These are phyloP conservation scores for Cronartium quercuum DNA, from an alignment of 1,284 basidiomycete genomes.

Conservation along the genomic window DNA sequence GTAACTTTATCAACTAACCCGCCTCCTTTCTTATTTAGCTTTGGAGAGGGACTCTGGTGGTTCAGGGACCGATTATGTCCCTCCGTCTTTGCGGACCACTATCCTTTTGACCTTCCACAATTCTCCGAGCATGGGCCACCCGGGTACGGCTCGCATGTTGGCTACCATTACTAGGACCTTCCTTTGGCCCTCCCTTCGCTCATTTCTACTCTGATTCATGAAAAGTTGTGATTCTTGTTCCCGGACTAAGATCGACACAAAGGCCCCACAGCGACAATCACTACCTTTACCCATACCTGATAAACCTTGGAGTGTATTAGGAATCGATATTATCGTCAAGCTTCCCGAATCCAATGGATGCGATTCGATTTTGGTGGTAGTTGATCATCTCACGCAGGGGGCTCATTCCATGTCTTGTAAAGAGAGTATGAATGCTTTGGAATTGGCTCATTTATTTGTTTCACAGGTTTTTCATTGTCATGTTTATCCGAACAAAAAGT, in stretches of 20 bases:
- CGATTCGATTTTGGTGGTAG: not conserved
- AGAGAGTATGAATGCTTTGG: not conserved
- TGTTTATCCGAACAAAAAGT: slow-evolving; percentile 47
- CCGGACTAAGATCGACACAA: slow-evolving; percentile 47
- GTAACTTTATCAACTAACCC: not conserved
- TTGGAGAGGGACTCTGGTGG: not conserved
- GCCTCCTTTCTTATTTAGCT: not conserved
- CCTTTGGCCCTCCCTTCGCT: not conserved
- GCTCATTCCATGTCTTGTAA: not conserved
- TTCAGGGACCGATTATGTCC: not conserved
- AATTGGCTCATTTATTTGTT: not conserved
- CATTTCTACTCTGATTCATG: not conserved
- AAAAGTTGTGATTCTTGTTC: slow-evolving; percentile 48
- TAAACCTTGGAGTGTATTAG: slow-evolving; percentile 36
- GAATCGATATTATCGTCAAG: slow-evolving; percentile 14
- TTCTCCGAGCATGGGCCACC: not conserved
- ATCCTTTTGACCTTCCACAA: not conserved
- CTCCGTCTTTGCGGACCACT: not conserved
- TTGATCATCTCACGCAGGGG: not conserved
- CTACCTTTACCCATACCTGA: slow-evolving; percentile 48
- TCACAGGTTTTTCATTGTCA: slow-evolving; percentile 34
- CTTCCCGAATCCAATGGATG: not conserved
- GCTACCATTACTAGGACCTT: not conserved
- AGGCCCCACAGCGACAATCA: slow-evolving; percentile 50
- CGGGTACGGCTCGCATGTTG: not conserved